These are phyloP conservation scores for Chernovozyma aurita DNA, from an alignment of 1,139 yeast species.

Conservation along the genomic window DNA sequence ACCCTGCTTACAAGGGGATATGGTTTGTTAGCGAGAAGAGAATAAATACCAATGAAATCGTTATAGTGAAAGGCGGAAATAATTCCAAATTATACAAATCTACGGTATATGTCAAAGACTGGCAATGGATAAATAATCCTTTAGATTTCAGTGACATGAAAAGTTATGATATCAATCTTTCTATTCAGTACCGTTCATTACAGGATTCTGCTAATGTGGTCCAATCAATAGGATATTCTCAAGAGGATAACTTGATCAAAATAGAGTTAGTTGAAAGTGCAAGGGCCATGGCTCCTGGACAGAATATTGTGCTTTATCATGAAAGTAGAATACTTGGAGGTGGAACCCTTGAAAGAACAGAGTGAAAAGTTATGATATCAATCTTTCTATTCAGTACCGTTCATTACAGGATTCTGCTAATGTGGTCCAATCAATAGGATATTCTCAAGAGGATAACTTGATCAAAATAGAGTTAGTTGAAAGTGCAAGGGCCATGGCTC, in stretches of 20 bases:
- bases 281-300: constrained; percentile 89
- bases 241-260: constrained; percentile 10
- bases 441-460: constrained; percentile 8
- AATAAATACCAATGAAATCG: constrained; percentile 59
- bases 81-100: constrained; percentile 53
- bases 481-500: constrained; percentile 72
- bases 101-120: constrained; percentile 37
- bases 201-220: constrained; percentile 47
- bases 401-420: constrained; percentile 59
- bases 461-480: constrained; percentile 33
- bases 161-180: constrained; percentile 19
- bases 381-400: constrained; percentile 56
- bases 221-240: constrained; percentile 11
- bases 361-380: neutral
- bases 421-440: constrained; percentile 17
- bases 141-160: constrained; percentile 10
- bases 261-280: constrained; percentile 41
- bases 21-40: constrained; percentile 86
- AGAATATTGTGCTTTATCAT: constrained; percentile 69
- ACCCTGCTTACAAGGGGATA: constrained; percentile 65
- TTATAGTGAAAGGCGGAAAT: constrained; percentile 73
- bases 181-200: constrained; percentile 66
- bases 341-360: constrained; percentile 40
- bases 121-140: constrained; percentile 45
- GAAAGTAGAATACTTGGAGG: constrained; percentile 72